A percentile compares a stretch with the other conserved stretches of the same genome.
Conservation (phyloP, 371 early-diverging fungal species). For the Thermomucor indicae-seudaticae region DNA sequence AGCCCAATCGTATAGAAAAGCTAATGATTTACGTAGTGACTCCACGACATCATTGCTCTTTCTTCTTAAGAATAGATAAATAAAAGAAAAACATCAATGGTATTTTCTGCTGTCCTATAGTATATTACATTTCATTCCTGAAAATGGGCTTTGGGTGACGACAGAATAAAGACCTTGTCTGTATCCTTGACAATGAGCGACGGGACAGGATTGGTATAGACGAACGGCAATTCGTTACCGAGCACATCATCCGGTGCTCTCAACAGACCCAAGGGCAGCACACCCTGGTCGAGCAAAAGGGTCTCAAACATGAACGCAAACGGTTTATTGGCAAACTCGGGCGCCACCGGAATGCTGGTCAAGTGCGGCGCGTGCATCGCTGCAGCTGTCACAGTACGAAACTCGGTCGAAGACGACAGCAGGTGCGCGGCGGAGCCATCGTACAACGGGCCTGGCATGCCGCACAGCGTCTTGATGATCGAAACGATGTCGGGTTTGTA, state of each 20-base stretch:
- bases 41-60: too few relatives aligned
- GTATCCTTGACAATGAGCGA: constrained; percentile 26
- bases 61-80: too few relatives aligned
- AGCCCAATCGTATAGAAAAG: too few relatives aligned
- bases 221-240: constrained; percentile 46
- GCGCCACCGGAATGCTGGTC: constrained; percentile 33
- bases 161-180: constrained; percentile 20
- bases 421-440: constrained; percentile 13
- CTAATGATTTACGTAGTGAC: too few relatives aligned
- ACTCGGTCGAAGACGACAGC: constrained; percentile 16
- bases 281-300: constrained; percentile 32
- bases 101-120: too few relatives aligned
- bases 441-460: constrained; percentile 36
- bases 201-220: constrained; percentile 51
- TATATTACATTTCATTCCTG: too few relatives aligned
- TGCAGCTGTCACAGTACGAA: constrained; percentile 18
- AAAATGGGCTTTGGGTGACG: constrained; percentile 2
- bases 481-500: constrained; percentile 50
- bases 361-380: constrained; percentile 20
- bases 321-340: constrained; percentile 29
- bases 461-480: constrained; percentile 50
- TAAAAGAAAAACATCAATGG: too few relatives aligned
- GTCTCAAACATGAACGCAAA: constrained; percentile 39
- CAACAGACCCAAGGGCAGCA: constrained; percentile 39
- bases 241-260: constrained; percentile 38